Evolutionary conservation across 805 yeast species (phyloP).

Genomic region (Kodamaea kakaduensis): DNA sequence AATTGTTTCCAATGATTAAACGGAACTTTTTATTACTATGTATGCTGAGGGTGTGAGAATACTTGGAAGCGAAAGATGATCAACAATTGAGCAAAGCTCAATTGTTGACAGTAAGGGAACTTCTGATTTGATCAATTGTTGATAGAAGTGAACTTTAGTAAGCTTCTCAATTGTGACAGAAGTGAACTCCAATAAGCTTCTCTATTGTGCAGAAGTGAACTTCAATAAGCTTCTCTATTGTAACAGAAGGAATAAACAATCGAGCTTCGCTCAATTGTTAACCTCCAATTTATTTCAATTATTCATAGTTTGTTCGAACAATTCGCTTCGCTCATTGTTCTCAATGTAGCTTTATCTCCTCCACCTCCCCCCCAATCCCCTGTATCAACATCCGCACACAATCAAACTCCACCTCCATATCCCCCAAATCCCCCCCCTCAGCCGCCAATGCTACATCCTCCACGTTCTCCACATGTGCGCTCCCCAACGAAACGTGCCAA

Average conservation of each 20-base stretch:
- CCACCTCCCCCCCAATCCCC: not conserved
- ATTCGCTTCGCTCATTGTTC: not conserved
- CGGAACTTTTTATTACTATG: too few relatives aligned
- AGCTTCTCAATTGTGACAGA: not conserved
- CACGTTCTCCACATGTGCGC: not conserved
- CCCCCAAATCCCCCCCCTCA: conserved; percentile 4
- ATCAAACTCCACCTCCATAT: conserved; percentile 4
- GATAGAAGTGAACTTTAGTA: too few relatives aligned
- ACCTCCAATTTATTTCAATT: not conserved
- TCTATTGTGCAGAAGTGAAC: not conserved
- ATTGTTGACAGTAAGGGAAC: too few relatives aligned
- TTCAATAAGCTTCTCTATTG: not conserved
- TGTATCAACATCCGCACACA: not conserved
- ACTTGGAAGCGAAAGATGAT: too few relatives aligned
- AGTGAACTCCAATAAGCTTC: not conserved
- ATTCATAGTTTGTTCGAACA: too few relatives aligned
- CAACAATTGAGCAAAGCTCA: too few relatives aligned
- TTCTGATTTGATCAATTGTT: too few relatives aligned
- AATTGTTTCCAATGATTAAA: too few relatives aligned
- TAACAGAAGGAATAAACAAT: not conserved
- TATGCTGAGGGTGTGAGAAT: too few relatives aligned
- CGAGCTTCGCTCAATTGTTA: not conserved
- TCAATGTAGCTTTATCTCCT: not conserved
- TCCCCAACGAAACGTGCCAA: conserved; percentile 9
- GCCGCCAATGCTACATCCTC: conserved; percentile 3